Conservation (phyloP, 2,329 filamentous ascomycete species). For the Zymoseptoria crescenta region DNA sequence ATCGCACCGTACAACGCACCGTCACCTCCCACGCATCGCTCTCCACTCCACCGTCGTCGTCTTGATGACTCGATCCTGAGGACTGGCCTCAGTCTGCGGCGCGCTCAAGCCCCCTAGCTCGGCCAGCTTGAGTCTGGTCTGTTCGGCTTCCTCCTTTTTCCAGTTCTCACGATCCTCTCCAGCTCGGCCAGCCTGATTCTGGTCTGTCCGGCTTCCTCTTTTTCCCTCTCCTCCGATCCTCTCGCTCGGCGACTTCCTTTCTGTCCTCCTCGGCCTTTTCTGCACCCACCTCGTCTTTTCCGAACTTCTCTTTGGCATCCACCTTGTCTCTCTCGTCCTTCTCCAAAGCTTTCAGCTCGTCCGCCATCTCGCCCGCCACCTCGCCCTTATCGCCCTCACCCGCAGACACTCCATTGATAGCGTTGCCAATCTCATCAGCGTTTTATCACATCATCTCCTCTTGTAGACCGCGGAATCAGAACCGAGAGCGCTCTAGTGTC, state of each 20-base stretch:
- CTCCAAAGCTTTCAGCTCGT: constrained; percentile 74
- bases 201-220: constrained; percentile 36
- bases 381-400: constrained; percentile 65
- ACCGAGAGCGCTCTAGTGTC: too few species aligned
- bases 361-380: too few species aligned
- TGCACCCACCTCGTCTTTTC: too few species aligned
- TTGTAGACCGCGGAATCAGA: constrained; percentile 56
- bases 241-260: constrained; percentile 29
- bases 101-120: too few species aligned
- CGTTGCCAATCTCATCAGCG: constrained; percentile 71
- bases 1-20: too few species aligned
- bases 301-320: constrained; percentile 68
- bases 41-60: too few species aligned
- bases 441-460: constrained; percentile 75
- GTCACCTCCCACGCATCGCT: too few species aligned
- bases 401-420: constrained; percentile 55
- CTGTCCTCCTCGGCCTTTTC: constrained; percentile 56
- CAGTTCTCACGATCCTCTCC: too few species aligned
- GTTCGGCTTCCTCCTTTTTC: too few species aligned
- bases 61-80: too few species aligned
- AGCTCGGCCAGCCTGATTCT: constrained; percentile 29
- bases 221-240: constrained; percentile 47
- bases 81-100: too few species aligned
- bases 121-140: too few species aligned
- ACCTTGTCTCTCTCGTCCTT: constrained; percentile 37